phyloP scores from a whole-genome alignment of 495 filamentous ascomycete species.

The Trypethelium eluteriae region DNA sequence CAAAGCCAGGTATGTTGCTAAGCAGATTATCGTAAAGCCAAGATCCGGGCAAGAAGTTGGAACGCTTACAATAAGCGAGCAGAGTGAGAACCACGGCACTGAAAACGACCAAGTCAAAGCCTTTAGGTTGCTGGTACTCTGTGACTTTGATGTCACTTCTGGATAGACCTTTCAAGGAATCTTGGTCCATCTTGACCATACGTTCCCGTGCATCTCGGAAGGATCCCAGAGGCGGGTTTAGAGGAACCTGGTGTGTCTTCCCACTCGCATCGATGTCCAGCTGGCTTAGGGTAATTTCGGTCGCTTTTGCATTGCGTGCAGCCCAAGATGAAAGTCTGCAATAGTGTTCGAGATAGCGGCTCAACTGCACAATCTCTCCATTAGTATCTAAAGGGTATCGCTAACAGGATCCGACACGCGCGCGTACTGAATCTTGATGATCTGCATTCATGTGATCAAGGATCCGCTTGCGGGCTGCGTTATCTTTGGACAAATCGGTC shows the following conservation, averaged over 20 bases:
- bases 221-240: conserved; percentile 55
- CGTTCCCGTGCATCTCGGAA: conserved; percentile 55
- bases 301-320: conserved; percentile 45
- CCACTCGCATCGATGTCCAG: conserved; percentile 47
- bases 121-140: conserved; percentile 45
- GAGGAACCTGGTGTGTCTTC: conserved; percentile 48
- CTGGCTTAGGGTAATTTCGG: conserved; percentile 50
- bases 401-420: neutral
- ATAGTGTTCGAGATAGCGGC: conserved; percentile 60
- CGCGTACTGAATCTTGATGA: conserved; percentile 52
- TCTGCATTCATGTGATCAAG: conserved; percentile 75
- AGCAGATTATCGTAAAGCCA: conserved; percentile 46
- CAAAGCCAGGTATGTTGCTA: conserved; percentile 42
- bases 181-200: conserved; percentile 60
- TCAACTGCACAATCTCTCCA: conserved; percentile 34
- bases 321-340: conserved; percentile 41
- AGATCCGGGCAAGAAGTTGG: conserved; percentile 51
- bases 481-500: conserved; percentile 32
- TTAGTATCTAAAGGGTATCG: neutral
- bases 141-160: conserved; percentile 50
- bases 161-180: conserved; percentile 46
- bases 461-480: conserved; percentile 52
- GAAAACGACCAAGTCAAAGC: conserved; percentile 40
- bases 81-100: conserved; percentile 40
- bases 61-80: conserved; percentile 39